These are phyloP conservation scores for Vaccinium vitisidaea DNA, from an alignment of 148 eudicot species.

Conservation along the genomic window DNA sequence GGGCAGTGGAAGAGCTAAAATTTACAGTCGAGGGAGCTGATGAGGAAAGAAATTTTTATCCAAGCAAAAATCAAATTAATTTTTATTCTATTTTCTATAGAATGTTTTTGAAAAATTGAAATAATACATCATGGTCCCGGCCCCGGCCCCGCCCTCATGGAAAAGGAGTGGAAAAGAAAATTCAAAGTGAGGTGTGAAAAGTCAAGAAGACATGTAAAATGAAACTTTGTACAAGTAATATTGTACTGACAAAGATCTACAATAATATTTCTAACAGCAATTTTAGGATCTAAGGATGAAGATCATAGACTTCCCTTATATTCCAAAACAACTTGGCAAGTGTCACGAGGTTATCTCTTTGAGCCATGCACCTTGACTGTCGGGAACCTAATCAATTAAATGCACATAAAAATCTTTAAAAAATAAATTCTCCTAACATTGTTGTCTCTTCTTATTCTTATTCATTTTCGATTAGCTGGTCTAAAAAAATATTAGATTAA, in stretches of 20 bases:
- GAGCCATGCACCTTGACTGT: constrained; percentile 5
- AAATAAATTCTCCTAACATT: neutral
- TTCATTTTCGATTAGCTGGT: neutral
- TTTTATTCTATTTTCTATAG: too few species aligned
- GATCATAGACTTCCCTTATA: neutral
- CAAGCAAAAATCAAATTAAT: too few species aligned
- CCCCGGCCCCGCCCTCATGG: too few species aligned
- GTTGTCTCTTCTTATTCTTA: neutral
- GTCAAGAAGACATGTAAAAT: too few species aligned
- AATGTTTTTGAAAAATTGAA: too few species aligned
- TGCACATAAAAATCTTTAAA: neutral
- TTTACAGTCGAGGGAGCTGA: too few species aligned
- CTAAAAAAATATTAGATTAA: neutral
- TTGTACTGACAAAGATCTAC: neutral
- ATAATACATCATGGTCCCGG: too few species aligned
- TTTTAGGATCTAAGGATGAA: neutral
- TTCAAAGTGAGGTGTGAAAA: too few species aligned
- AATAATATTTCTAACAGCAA: too few species aligned
- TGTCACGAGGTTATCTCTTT: neutral
- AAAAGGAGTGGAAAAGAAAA: too few species aligned
- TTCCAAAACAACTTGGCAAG: neutral
- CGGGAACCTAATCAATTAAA: neutral
- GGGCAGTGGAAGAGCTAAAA: too few species aligned
- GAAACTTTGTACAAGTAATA: neutral
- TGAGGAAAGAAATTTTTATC: too few species aligned